A percentile compares a stretch with the other conserved stretches of the same genome.
Conservation (phyloP, 1,139 yeast species). For the Suhomyces chickasaworum region DNA sequence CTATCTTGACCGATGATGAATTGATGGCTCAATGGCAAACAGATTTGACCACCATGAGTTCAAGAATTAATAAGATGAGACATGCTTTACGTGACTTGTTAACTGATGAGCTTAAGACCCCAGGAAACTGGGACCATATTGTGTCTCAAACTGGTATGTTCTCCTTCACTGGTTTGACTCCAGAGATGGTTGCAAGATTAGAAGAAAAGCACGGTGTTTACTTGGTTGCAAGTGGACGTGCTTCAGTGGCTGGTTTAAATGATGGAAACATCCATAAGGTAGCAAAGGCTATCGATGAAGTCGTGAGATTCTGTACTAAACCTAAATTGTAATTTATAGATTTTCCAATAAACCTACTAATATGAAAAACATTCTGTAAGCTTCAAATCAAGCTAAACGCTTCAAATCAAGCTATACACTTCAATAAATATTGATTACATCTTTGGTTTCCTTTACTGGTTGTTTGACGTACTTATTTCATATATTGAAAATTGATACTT, state of each 20-base stretch:
- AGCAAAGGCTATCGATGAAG: conserved; percentile 82
- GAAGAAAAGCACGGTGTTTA: conserved; percentile 80
- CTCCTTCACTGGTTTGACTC: conserved; percentile 83
- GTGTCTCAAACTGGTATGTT: conserved; percentile 95
- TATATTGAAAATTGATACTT: no score
- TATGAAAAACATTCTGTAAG: neutral
- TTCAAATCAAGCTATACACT: no score
- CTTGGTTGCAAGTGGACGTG: conserved; percentile 82
- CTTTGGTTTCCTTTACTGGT: no score
- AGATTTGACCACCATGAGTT: conserved; percentile 87
- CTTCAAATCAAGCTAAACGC: no score
- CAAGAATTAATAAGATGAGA: conserved; percentile 82
- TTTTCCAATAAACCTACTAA: conserved; percentile 1
- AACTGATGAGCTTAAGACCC: conserved; percentile 63
- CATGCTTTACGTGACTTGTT: conserved; percentile 60
- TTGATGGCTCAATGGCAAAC: conserved; percentile 80
- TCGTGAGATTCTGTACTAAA: conserved; percentile 50
- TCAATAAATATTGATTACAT: no score
- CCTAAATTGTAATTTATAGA: conserved; percentile 30
- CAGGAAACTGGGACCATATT: conserved; percentile 93
- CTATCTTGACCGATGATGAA: conserved; percentile 64
- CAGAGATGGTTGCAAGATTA: conserved; percentile 78
- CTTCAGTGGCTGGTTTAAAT: conserved; percentile 92
- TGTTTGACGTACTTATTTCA: no score
- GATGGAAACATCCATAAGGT: conserved; percentile 76